These are phyloP conservation scores for Inonotus hispidus DNA, from an alignment of 1,284 basidiomycete genomes.

Conservation along the genomic window DNA sequence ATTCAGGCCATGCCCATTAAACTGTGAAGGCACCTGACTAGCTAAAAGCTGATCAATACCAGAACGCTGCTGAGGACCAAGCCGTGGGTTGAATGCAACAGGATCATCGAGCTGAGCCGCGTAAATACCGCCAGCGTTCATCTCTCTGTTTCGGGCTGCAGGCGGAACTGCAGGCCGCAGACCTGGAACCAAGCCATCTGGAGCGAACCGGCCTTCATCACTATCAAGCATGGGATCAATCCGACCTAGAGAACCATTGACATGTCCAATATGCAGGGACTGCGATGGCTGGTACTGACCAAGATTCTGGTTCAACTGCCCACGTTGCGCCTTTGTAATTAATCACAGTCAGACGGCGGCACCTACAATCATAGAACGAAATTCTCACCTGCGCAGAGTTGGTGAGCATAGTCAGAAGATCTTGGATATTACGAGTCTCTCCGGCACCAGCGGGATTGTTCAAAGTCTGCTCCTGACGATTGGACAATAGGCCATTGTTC, in stretches of 20 bases:
- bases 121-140: conserved; percentile 42
- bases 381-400: conserved; percentile 54
- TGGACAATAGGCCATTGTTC: conserved; percentile 1
- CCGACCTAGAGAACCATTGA: conserved; percentile 29
- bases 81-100: conserved; percentile 35
- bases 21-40: conserved; percentile 43
- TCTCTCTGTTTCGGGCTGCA: conserved; percentile 54
- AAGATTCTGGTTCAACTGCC: conserved; percentile 30
- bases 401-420: conserved; percentile 69
- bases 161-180: conserved; percentile 50
- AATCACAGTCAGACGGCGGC: background rate
- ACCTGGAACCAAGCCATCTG: conserved; percentile 79
- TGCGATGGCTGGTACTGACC: conserved; percentile 27
- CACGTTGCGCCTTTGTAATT: conserved; percentile 28
- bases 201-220: conserved; percentile 72
- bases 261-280: conserved; percentile 16
- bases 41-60: conserved; percentile 52
- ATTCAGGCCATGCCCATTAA: conserved; percentile 41
- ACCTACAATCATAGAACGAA: conserved; percentile 1
- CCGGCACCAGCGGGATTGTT: conserved; percentile 33
- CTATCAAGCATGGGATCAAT: conserved; percentile 65
- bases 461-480: conserved; percentile 38
- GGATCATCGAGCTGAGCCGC: conserved; percentile 59
- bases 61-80: conserved; percentile 46
- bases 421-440: conserved; percentile 62